A percentile compares a stretch with the other conserved stretches of the same genome.
phyloP scores from a whole-genome alignment of 148 eudicot species.

The Heliamphora exappendiculata region DNA sequence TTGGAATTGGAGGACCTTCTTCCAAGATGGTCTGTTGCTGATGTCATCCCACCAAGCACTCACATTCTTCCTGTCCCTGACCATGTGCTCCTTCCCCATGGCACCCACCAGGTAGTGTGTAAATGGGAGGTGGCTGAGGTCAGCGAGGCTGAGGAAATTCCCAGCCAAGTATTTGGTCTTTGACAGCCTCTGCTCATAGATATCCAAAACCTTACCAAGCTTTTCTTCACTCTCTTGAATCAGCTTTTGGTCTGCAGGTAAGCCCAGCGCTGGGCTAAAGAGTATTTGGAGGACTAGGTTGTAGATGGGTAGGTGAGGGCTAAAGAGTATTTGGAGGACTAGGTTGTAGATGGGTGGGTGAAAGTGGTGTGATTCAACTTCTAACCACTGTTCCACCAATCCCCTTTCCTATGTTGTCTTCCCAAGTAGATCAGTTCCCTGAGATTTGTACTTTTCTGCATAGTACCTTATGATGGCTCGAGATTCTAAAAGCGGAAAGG shows the following conservation, averaged over 20 bases:
- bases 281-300: constrained; percentile 17
- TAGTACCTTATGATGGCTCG: constrained; percentile 23
- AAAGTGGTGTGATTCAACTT: constrained; percentile 18
- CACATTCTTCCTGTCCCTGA: constrained; percentile 9
- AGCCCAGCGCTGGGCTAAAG: constrained; percentile 21
- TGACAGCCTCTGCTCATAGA: constrained; percentile 33
- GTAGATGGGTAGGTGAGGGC: constrained; percentile 27
- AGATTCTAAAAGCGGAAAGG: constrained; percentile 11
- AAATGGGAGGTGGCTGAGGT: constrained; percentile 37
- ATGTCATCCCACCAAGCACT: constrained; percentile 30
- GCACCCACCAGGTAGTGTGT: constrained; percentile 17
- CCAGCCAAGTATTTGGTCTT: constrained; percentile 34
- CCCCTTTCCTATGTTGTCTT: constrained; percentile 17
- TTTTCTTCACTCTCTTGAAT: constrained; percentile 29
- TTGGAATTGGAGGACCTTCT: constrained; percentile 27
- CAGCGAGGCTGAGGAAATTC: constrained; percentile 37
- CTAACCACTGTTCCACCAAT: constrained; percentile 19
- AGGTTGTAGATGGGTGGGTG: constrained; percentile 29
- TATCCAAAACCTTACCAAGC: constrained; percentile 27
- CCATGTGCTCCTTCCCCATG: constrained; percentile 13
- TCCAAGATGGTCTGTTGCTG: constrained; percentile 40
- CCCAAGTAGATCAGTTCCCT: constrained; percentile 19
- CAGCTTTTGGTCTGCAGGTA: constrained; percentile 13
- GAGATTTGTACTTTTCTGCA: constrained; percentile 17
- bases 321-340: constrained; percentile 19